Conservation (phyloP, 1,139 yeast genomes). For the Suhomyces maxii region DNA sequence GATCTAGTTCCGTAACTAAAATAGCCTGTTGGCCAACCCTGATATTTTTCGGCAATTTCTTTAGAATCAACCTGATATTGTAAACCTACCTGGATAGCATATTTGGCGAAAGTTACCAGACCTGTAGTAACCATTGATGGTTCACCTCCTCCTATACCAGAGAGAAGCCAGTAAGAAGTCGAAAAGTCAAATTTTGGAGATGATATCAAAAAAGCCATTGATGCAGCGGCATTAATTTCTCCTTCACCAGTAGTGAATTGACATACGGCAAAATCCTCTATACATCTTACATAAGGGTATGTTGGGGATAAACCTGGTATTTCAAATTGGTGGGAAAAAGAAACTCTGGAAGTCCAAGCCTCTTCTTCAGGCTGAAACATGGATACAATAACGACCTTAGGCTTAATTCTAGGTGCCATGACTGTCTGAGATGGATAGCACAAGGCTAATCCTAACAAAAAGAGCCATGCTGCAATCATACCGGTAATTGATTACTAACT, state of each 20-base stretch:
- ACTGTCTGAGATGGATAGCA: not conserved
- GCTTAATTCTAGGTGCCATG: not conserved
- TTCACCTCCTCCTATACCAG: constrained; percentile 65
- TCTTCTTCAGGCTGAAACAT: constrained; percentile 9
- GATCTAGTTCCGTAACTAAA: constrained; percentile 52
- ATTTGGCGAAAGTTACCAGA: constrained; percentile 57
- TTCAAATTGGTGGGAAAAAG: constrained; percentile 32
- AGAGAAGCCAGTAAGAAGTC: constrained; percentile 57
- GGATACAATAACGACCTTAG: constrained; percentile 10
- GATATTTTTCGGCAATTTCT: constrained; percentile 44
- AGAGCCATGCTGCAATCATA: not conserved
- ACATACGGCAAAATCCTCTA: constrained; percentile 50
- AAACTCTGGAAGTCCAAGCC: constrained; percentile 11
- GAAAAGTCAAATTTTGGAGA: constrained; percentile 55
- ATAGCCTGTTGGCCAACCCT: constrained; percentile 60
- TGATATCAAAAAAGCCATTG: constrained; percentile 52
- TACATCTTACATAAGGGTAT: constrained; percentile 56
- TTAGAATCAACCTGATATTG: constrained; percentile 52
- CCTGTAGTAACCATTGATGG: constrained; percentile 49
- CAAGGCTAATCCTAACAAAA: not conserved
- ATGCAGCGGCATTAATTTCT: constrained; percentile 62
- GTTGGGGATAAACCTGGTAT: constrained; percentile 60
- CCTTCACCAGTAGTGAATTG: constrained; percentile 68
- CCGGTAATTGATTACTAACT: no score
- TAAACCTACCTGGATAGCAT: constrained; percentile 59